These are phyloP conservation scores for Parastagonospora nodorum DNA, from an alignment of 2,329 filamentous ascomycete species.

Conservation along the genomic window DNA sequence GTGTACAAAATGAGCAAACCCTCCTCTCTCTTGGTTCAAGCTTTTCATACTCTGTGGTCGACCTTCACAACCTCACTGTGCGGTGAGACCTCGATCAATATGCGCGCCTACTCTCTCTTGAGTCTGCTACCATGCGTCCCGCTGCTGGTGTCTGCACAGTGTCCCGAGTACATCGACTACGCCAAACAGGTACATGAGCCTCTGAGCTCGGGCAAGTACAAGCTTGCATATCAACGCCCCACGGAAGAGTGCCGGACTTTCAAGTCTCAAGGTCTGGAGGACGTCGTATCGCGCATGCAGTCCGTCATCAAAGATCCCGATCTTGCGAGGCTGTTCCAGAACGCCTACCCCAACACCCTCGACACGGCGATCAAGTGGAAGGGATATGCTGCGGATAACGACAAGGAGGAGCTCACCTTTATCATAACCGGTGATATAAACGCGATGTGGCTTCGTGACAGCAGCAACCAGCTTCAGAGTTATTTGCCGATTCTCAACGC, in stretches of 20 bases:
- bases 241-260: slow-evolving; percentile 53
- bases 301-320: slow-evolving; percentile 59
- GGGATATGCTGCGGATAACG: slow-evolving; percentile 61
- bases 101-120: slow-evolving; percentile 28
- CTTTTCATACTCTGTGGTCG: not conserved
- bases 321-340: slow-evolving; percentile 71
- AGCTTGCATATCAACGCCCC: slow-evolving; percentile 54
- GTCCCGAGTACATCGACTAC: slow-evolving; percentile 53
- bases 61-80: slow-evolving; percentile 1
- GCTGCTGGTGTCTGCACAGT: slow-evolving; percentile 39
- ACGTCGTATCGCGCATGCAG: slow-evolving; percentile 42
- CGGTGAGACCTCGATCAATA: slow-evolving; percentile 15
- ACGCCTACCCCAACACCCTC: slow-evolving; percentile 75
- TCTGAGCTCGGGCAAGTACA: slow-evolving; percentile 50
- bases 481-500: slow-evolving; percentile 66
- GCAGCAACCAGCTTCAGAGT: slow-evolving; percentile 72
- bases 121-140: slow-evolving; percentile 20
- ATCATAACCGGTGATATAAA: slow-evolving; percentile 65
- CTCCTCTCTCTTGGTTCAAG: not conserved
- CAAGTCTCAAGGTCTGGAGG: slow-evolving; percentile 51
- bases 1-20: not conserved
- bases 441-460: slow-evolving; percentile 61
- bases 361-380: slow-evolving; percentile 75
- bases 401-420: slow-evolving; percentile 67
- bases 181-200: slow-evolving; percentile 49